phyloP scores from a whole-genome alignment of 345 rosid genomes.

The Luvunga scandens region DNA sequence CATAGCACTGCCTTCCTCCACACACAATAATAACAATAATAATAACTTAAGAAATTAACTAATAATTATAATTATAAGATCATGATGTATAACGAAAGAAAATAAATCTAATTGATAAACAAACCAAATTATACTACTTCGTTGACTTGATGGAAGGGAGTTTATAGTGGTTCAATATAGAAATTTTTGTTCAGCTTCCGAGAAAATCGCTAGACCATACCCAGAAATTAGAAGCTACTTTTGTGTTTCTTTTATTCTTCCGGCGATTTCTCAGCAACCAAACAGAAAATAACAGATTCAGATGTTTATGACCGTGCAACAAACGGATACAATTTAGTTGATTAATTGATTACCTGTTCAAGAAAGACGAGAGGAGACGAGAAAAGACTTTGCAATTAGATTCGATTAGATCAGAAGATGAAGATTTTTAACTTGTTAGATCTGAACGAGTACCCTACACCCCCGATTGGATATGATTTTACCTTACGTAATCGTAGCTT shows the following conservation, averaged over 20 bases:
- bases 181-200: background rate
- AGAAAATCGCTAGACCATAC: background rate
- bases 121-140: background rate
- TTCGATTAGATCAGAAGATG: background rate
- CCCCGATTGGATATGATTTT: too few species aligned
- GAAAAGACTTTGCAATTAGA: too few species aligned
- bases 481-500: background rate
- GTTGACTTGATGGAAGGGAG: background rate
- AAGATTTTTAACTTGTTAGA: background rate
- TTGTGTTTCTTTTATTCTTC: background rate
- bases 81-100: background rate
- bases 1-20: slow-evolving; percentile 40
- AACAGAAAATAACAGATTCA: background rate
- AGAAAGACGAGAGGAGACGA: background rate
- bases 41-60: too few species aligned
- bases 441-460: background rate
- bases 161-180: background rate
- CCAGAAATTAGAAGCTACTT: background rate
- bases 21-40: background rate
- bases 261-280: background rate
- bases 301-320: background rate
- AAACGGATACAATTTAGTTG: background rate
- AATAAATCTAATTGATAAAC: background rate
- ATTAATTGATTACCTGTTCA: slow-evolving; percentile 3
- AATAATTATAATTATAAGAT: background rate